phyloP scores from a whole-genome alignment of 345 rosid genomes.

The Pugionium cornutum region DNA sequence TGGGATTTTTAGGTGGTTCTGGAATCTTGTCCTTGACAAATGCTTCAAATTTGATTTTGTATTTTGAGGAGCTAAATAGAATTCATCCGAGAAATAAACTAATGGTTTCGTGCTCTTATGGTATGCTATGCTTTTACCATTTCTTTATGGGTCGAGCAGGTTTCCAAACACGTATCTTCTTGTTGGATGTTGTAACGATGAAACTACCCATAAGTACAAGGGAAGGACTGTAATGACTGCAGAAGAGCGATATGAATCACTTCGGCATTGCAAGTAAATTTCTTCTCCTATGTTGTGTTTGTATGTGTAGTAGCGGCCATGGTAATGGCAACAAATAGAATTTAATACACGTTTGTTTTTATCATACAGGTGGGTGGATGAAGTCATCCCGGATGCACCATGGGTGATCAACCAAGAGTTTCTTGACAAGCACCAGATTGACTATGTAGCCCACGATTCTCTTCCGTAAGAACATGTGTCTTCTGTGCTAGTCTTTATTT shows the following conservation, averaged over 20 bases:
- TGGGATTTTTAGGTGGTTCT: constrained; percentile 24
- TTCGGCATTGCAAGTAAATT: constrained; percentile 87
- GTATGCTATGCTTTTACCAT: constrained; percentile 2
- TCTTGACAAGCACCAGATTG: constrained; percentile 74
- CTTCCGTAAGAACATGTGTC: constrained; percentile 63
- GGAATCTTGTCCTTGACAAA: background rate
- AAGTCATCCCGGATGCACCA: constrained; percentile 88
- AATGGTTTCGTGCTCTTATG: constrained; percentile 19
- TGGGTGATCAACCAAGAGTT: constrained; percentile 87
- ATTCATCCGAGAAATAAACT: background rate
- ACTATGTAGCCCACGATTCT: constrained; percentile 84
- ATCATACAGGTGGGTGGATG: constrained; percentile 81
- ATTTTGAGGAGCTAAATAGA: background rate
- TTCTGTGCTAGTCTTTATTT: background rate
- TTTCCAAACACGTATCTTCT: constrained; percentile 43
- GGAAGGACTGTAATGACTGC: constrained; percentile 92
- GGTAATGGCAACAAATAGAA: background rate
- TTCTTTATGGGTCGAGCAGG: constrained; percentile 42
- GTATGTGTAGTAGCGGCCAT: constrained; percentile 1
- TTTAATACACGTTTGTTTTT: background rate
- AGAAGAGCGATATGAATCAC: constrained; percentile 82
- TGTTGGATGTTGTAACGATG: constrained; percentile 93
- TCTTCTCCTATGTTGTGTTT: constrained; percentile 7
- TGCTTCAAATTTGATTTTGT: constrained; percentile 1
- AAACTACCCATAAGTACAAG: constrained; percentile 72